A percentile compares a stretch with the other conserved stretches of the same genome.
Evolutionary conservation across 192 early-diverging fungal genomes (phyloP).

Genomic region (Kappamyces sp.): DNA sequence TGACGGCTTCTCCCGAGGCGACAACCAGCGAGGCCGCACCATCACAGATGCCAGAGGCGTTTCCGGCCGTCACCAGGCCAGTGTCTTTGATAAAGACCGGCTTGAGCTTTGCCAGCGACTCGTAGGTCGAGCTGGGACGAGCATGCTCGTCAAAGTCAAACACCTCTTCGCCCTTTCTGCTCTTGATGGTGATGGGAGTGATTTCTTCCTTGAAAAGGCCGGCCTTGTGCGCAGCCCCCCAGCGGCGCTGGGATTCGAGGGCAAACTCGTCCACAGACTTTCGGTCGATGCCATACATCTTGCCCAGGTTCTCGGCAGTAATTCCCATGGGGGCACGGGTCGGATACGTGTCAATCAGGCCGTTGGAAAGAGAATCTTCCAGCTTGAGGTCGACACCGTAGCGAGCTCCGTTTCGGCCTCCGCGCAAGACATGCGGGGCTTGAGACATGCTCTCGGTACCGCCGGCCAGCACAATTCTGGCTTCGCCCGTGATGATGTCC

Average conservation of each 20-base stretch:
- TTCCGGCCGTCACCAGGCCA: constrained; percentile 88
- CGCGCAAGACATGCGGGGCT: constrained; percentile 78
- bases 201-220: constrained; percentile 81
- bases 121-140: constrained; percentile 77
- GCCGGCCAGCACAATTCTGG: constrained; percentile 79
- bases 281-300: constrained; percentile 75
- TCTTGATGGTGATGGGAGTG: constrained; percentile 73
- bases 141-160: constrained; percentile 83
- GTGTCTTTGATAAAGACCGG: constrained; percentile 84
- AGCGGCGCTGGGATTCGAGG: constrained; percentile 75
- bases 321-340: constrained; percentile 83
- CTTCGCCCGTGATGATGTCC: constrained; percentile 79
- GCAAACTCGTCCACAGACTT: constrained; percentile 82
- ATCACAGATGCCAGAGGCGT: constrained; percentile 92
- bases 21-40: constrained; percentile 85
- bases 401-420: constrained; percentile 75
- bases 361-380: constrained; percentile 81
- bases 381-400: constrained; percentile 84
- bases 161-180: constrained; percentile 64
- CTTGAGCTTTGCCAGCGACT: constrained; percentile 67
- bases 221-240: constrained; percentile 68
- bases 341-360: constrained; percentile 82
- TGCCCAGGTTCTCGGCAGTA: constrained; percentile 87
- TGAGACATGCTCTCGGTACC: constrained; percentile 93
- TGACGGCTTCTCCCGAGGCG: constrained; percentile 79